Conservation (phyloP, 202 grass and related monocot species). For the Zizania palustris region DNA sequence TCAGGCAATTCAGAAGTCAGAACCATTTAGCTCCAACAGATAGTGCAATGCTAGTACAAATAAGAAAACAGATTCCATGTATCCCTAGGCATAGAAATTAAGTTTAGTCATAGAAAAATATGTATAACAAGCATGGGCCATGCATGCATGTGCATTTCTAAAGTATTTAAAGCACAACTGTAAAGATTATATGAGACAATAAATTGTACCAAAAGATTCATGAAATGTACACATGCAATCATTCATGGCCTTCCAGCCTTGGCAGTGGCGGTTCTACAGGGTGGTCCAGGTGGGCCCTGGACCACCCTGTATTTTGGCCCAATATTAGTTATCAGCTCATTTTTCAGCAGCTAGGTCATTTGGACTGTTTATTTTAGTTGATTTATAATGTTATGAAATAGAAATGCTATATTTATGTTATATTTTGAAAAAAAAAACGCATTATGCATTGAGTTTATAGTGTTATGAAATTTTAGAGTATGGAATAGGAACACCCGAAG, state of each 20-base stretch:
- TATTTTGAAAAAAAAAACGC: too few species aligned
- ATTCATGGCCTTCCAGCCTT: conserved; percentile 7
- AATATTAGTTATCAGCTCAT: too few species aligned
- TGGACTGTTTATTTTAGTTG: too few species aligned
- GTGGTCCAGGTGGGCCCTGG: too few species aligned
- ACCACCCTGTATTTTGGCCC: too few species aligned
- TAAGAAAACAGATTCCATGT: conserved; percentile 4
- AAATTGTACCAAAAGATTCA: conserved; percentile 5
- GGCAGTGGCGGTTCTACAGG: too few species aligned
- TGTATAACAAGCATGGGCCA: not conserved
- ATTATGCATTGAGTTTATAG: too few species aligned
- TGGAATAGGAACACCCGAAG: too few species aligned
- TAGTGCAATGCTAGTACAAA: not conserved
- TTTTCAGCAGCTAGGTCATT: too few species aligned
- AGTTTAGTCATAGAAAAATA: not conserved
- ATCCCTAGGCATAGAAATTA: conserved; percentile 5
- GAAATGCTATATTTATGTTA: too few species aligned
- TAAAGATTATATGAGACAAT: conserved; percentile 8
- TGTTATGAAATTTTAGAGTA: too few species aligned
- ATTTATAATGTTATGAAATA: too few species aligned
- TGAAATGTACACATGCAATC: not conserved
- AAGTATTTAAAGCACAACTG: not conserved
- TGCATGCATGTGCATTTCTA: not conserved
- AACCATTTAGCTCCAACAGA: not conserved
- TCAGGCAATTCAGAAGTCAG: conserved; percentile 9